A percentile compares a stretch with the other conserved stretches of the same genome.
Conservation (phyloP, 306 rosid genomes). For the Trichosanthes cucumerina region DNA sequence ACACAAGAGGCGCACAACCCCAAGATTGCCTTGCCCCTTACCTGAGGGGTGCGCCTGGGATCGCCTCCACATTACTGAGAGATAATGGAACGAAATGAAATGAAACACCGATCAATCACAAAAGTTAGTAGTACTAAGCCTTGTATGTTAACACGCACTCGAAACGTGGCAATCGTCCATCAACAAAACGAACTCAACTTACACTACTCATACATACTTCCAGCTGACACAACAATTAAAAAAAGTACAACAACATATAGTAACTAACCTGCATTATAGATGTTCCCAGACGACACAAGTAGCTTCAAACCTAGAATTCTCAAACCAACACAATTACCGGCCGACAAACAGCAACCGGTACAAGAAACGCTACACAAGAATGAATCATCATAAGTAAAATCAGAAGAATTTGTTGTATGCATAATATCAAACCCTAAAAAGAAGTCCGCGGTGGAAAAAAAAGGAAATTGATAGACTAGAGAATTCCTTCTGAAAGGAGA, state of each 20-base stretch:
- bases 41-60: no score
- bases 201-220: background rate
- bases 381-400: background rate
- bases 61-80: no score
- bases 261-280: constrained; percentile 10
- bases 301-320: constrained; percentile 4
- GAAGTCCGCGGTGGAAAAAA: background rate
- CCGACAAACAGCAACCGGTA: background rate
- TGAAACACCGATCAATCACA: background rate
- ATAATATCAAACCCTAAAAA: background rate
- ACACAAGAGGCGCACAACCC: no score
- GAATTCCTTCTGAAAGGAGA: background rate
- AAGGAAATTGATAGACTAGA: background rate
- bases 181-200: background rate
- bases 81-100: background rate
- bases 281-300: background rate
- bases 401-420: background rate
- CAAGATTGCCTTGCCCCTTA: no score
- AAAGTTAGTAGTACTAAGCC: background rate
- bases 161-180: background rate
- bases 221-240: background rate
- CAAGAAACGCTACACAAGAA: background rate
- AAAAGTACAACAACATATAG: background rate
- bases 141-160: background rate
- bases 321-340: background rate